Evolutionary conservation across 495 filamentous ascomycete genomes (phyloP).

Genomic region (Bryoglossum gracile): DNA sequence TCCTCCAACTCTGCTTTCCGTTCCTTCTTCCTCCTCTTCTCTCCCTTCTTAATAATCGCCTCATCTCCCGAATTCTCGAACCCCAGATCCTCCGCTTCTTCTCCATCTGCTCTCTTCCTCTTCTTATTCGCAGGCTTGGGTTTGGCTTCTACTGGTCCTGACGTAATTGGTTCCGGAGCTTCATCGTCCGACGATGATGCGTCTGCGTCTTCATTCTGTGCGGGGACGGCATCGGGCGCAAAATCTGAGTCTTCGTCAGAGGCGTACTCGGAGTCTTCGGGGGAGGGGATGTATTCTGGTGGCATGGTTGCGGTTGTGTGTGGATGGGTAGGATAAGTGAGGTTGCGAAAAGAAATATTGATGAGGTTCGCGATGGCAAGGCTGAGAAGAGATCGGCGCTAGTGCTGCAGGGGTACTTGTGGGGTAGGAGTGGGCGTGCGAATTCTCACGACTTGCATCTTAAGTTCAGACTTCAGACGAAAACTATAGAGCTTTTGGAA

Average conservation of each 20-base stretch:
- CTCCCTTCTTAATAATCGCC: conserved; percentile 55
- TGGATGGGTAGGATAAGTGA: too few relatives aligned
- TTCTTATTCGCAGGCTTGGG: conserved; percentile 20
- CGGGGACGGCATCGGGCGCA: conserved; percentile 47
- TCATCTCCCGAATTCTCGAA: conserved; percentile 73
- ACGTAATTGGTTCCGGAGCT: conserved; percentile 29
- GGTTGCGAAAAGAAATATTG: too few relatives aligned
- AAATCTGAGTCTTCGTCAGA: conserved; percentile 74
- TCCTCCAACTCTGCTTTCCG: conserved; percentile 44
- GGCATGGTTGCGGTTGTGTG: conserved; percentile 18
- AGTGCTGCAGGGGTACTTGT: too few relatives aligned
- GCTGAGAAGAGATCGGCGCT: too few relatives aligned
- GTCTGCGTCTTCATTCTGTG: conserved; percentile 31
- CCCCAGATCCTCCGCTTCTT: conserved; percentile 37
- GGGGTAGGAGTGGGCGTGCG: too few relatives aligned
- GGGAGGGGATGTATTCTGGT: conserved; percentile 23
- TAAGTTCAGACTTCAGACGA: too few relatives aligned
- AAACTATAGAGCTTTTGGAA: too few relatives aligned
- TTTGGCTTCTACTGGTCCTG: conserved; percentile 6
- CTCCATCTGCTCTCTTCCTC: conserved; percentile 32
- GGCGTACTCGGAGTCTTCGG: conserved; percentile 47
- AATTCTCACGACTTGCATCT: too few relatives aligned
- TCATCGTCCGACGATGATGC: conserved; percentile 33
- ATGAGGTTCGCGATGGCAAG: too few relatives aligned
- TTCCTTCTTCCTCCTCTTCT: conserved; percentile 46